phyloP scores from a whole-genome alignment of 805 yeast genomes.

The Brettanomyces naardenensis region DNA sequence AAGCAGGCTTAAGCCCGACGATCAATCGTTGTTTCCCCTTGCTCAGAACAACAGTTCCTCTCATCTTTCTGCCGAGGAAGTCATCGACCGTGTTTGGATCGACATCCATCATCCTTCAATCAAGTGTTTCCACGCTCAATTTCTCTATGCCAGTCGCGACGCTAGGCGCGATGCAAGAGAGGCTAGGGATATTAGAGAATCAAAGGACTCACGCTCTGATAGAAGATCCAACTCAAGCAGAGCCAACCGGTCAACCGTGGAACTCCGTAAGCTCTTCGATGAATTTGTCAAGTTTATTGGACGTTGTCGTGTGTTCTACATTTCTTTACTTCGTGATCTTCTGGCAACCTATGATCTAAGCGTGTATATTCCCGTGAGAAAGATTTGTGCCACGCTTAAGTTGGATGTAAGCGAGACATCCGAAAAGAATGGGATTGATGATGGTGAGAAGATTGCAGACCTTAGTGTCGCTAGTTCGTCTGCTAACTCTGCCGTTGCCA shows the following conservation, averaged over 20 bases:
- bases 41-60: slow-evolving; percentile 1
- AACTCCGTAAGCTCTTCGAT: slow-evolving; percentile 48
- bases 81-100: slow-evolving; percentile 50
- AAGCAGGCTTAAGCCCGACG: slow-evolving; percentile 23
- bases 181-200: no score
- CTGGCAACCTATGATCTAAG: slow-evolving; percentile 30
- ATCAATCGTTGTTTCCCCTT: background rate
- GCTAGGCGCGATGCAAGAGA: slow-evolving; percentile 7
- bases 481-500: background rate
- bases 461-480: no score
- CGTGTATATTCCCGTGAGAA: slow-evolving; percentile 26
- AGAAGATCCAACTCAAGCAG: slow-evolving; percentile 6
- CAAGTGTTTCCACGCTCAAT: slow-evolving; percentile 42
- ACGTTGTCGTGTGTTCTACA: slow-evolving; percentile 41
- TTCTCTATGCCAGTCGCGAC: slow-evolving; percentile 11
- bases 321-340: slow-evolving; percentile 32
- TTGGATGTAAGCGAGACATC: slow-evolving; percentile 2
- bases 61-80: slow-evolving; percentile 15
- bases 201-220: slow-evolving; percentile 10
- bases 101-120: slow-evolving; percentile 59
- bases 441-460: no score
- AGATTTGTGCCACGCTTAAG: slow-evolving; percentile 23
- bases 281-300: slow-evolving; percentile 41
- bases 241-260: slow-evolving; percentile 32
- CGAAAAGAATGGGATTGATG: background rate